Evolutionary conservation across 176 grass and related monocot genomes (phyloP), one percentile per base, ranked within the genome.

Genomic region (Oryza punctata): DNA sequence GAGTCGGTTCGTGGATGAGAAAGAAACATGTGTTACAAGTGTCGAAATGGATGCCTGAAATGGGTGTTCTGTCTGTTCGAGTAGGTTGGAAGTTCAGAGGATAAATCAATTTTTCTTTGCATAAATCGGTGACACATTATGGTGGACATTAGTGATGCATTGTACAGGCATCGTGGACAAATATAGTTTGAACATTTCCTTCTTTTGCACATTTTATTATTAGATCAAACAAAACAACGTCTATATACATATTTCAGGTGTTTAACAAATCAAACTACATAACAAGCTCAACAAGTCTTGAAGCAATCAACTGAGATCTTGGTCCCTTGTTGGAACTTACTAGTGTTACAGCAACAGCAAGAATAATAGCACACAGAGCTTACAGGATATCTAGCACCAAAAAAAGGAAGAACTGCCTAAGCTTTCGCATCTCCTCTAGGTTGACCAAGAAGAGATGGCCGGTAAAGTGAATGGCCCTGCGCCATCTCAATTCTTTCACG

Each of bases 401-500:
- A 21, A 10, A 18, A 8, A 37, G 37, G 15, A 54, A 13, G 46
- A 59, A 32, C 23, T 66, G 14, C 70, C 79, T 92, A 92, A 33
- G 52, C 63, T 78, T 78, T 75, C 29, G 57, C 71, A 43, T 78
- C 65, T 85, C 32, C 28, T 29, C 78, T 82, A 61, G 93, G 78
- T 77, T 81, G 93, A 70, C 89, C 88, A 61, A 99, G 96, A 84
- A 99, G 90, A 70, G 91, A 94, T 59, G 97, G 93, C 61, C 78
- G 87, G 82, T 99, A 99, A 66, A 99, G 81, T 27, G 85, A 82
- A 38, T 99, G 96, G 35, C 96, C 84, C 44, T 91, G 81, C 37
- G 89, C 93, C 88, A 99, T 92, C 81, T 94, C 97, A 81, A 99
- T 99, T 80, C 97, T 90, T 69, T 99, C 93, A 2, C 97, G 93